A percentile compares a stretch with the other conserved stretches of the same genome.
Evolutionary conservation across 176 grass and related monocot genomes (phyloP).

Genomic region (Triticum monococcum): DNA sequence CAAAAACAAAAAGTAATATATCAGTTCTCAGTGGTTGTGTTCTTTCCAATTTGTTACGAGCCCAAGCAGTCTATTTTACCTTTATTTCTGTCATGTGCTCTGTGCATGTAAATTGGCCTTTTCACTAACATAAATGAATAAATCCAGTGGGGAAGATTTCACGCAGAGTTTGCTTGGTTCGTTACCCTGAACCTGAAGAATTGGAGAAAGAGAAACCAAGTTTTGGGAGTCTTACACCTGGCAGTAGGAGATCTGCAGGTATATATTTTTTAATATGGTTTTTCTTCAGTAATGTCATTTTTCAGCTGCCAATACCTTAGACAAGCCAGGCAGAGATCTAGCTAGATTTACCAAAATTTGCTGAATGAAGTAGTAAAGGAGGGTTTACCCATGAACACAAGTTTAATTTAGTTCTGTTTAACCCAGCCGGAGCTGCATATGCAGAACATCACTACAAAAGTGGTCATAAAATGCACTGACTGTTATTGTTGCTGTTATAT

Average conservation of each 20-base stretch:
- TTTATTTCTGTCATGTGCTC: not conserved
- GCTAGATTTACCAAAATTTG: not conserved
- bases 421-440: not conserved
- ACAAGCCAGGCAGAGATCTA: constrained; percentile 1
- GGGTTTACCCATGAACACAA: not conserved
- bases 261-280: constrained; percentile 5
- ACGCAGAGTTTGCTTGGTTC: constrained; percentile 64
- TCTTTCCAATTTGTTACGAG: not conserved
- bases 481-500: not conserved
- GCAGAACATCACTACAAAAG: not conserved
- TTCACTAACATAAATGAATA: constrained; percentile 20
- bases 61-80: not conserved
- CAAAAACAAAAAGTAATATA: not conserved
- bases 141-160: constrained; percentile 73
- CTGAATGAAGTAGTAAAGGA: not conserved
- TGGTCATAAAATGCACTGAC: not conserved
- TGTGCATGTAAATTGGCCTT: constrained; percentile 21
- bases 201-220: constrained; percentile 53
- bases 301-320: not conserved
- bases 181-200: constrained; percentile 62
- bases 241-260: constrained; percentile 63
- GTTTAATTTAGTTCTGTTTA: not conserved
- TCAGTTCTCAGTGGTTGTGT: not conserved
- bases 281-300: not conserved
- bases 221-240: constrained; percentile 32